These are phyloP conservation scores for Populus nigra DNA, from an alignment of 345 rosid genomes.

Conservation along the genomic window DNA sequence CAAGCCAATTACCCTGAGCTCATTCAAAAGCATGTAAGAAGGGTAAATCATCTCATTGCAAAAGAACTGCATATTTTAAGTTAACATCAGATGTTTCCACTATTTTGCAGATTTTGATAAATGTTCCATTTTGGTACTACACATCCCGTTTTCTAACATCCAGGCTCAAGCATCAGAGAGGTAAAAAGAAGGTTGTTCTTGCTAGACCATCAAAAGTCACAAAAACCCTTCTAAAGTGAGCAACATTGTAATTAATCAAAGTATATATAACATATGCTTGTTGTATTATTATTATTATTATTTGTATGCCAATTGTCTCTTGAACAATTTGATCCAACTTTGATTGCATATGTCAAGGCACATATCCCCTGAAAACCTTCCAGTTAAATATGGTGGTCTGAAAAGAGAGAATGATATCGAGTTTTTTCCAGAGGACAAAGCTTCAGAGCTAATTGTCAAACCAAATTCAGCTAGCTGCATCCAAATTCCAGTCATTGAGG, in stretches of 20 bases:
- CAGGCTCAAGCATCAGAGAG: conserved; percentile 27
- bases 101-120: conserved; percentile 47
- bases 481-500: conserved; percentile 47
- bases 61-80: not conserved
- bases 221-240: conserved; percentile 57
- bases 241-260: not conserved
- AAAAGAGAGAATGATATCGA: conserved; percentile 42
- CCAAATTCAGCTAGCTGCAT: conserved; percentile 28
- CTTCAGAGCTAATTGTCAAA: conserved; percentile 29
- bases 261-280: too few species aligned
- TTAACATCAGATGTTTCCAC: not conserved
- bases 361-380: conserved; percentile 48
- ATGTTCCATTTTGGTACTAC: conserved; percentile 61
- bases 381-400: conserved; percentile 59
- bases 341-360: conserved; percentile 27
- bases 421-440: conserved; percentile 38
- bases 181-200: conserved; percentile 34
- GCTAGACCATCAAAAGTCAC: conserved; percentile 49
- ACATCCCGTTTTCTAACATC: conserved; percentile 34
- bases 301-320: too few species aligned
- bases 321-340: not conserved
- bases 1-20: conserved; percentile 53
- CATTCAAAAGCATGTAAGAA: conserved; percentile 40
- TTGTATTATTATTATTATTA: too few species aligned
- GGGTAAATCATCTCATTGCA: not conserved